phyloP scores from a whole-genome alignment of 2,329 filamentous ascomycete species.

The Penicillium crustosum region DNA sequence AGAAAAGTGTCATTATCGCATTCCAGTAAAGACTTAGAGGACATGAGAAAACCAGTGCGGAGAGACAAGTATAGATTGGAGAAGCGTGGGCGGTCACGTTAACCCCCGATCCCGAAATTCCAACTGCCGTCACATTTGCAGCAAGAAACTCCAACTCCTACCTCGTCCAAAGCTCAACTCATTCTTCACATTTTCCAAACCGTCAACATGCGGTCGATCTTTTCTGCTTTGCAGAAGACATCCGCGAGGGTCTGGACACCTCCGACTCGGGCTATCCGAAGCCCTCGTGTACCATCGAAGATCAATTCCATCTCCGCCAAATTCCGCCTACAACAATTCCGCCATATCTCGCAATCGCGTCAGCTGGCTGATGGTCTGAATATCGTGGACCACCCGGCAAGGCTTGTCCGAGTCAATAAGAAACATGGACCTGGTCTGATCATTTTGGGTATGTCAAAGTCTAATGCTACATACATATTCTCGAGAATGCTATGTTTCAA shows the following conservation, averaged over 20 bases:
- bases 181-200: not conserved
- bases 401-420: slow-evolving; percentile 71
- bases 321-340: slow-evolving; percentile 40
- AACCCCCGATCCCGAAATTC: slow-evolving; percentile 17
- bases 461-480: not conserved
- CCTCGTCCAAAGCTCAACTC: not conserved
- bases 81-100: slow-evolving; percentile 27
- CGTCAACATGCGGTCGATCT: slow-evolving; percentile 30
- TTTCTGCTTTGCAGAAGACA: slow-evolving; percentile 29
- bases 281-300: slow-evolving; percentile 20
- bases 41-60: slow-evolving; percentile 10
- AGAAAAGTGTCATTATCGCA: slow-evolving; percentile 65
- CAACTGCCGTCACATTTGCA: slow-evolving; percentile 9
- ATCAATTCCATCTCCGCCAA: slow-evolving; percentile 36
- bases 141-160: not conserved
- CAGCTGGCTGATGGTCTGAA: slow-evolving; percentile 69
- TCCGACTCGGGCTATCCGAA: slow-evolving; percentile 24
- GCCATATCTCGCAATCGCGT: slow-evolving; percentile 49
- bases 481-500: not conserved
- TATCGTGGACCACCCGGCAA: slow-evolving; percentile 80
- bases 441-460: slow-evolving; percentile 60
- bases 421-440: slow-evolving; percentile 79
- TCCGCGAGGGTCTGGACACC: slow-evolving; percentile 24
- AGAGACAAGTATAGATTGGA: slow-evolving; percentile 21
- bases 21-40: not conserved